Evolutionary conservation across 164 flowering plant species (phyloP).

Genomic region (Cinnamomum chago): DNA sequence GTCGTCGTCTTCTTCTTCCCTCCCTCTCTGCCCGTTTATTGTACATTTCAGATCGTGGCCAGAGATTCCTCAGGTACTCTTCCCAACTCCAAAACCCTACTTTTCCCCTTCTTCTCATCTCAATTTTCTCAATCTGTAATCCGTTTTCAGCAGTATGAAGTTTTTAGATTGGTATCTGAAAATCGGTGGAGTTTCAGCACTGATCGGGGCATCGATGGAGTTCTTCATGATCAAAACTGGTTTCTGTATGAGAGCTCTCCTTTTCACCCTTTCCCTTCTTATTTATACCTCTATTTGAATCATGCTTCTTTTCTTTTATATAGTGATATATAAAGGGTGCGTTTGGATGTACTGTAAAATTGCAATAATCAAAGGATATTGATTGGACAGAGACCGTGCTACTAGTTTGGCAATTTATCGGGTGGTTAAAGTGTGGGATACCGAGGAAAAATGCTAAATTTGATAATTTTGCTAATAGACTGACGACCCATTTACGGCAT

Average conservation of each 20-base stretch:
- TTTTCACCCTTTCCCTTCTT: conserved; percentile 8
- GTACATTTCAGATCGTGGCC: no score
- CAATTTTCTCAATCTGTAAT: not conserved
- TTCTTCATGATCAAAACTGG: conserved; percentile 93
- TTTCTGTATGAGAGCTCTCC: conserved; percentile 83
- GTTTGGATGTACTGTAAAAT: not conserved
- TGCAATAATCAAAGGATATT: not conserved
- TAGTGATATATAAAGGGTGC: not conserved
- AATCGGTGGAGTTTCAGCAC: conserved; percentile 60
- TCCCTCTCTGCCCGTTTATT: no score
- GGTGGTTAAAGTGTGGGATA: no score
- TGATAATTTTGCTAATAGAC: no score
- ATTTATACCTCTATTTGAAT: not conserved
- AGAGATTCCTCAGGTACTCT: not conserved
- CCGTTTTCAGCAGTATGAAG: conserved; percentile 35
- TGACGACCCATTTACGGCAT: no score
- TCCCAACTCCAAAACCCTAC: not conserved
- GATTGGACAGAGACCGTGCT: no score
- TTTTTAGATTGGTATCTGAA: conserved; percentile 85
- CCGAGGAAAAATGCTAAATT: no score
- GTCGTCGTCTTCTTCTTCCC: no score
- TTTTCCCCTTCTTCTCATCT: not conserved
- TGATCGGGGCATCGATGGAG: conserved; percentile 92
- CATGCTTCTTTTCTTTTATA: not conserved
- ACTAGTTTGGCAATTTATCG: no score